Conservation (phyloP, 2,329 filamentous ascomycete species). For the Venturia aucupariae region DNA sequence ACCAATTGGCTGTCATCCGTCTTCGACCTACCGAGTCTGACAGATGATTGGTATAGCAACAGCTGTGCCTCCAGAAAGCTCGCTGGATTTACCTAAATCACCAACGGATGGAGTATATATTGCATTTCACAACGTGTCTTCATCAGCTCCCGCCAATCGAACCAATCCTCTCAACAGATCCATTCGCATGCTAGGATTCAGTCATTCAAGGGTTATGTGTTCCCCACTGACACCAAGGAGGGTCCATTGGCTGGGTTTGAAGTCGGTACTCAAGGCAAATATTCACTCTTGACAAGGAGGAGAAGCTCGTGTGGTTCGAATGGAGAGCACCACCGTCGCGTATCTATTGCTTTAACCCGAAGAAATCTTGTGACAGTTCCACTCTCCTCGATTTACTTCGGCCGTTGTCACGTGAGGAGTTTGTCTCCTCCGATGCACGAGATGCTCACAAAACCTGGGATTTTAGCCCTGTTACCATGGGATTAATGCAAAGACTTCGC, state of each 20-base stretch:
- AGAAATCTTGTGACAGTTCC: not conserved
- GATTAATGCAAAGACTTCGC: not conserved
- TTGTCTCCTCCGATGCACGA: not conserved
- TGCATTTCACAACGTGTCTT: not conserved
- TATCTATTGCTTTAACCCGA: not conserved
- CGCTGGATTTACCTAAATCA: not conserved
- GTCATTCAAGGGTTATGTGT: slow-evolving; percentile 55
- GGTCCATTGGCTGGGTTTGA: slow-evolving; percentile 53
- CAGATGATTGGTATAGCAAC: not conserved
- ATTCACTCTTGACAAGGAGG: slow-evolving; percentile 54
- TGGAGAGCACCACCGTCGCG: not conserved
- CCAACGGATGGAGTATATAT: not conserved
- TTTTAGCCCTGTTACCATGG: not conserved
- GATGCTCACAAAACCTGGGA: not conserved
- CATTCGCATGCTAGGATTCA: slow-evolving; percentile 29
- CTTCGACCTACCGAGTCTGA: slow-evolving; percentile 1
- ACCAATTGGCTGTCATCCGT: slow-evolving; percentile 11
- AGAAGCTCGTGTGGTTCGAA: slow-evolving; percentile 33
- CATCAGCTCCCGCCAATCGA: not conserved
- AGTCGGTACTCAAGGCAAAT: slow-evolving; percentile 46
- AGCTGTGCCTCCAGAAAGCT: not conserved
- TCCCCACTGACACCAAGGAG: slow-evolving; percentile 44
- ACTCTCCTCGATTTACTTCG: not conserved
- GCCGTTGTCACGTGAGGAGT: not conserved
- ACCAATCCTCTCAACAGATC: not conserved